These are phyloP conservation scores for Zangia roseola DNA, from an alignment of 768 basidiomycete genomes.

Conservation along the genomic window DNA sequence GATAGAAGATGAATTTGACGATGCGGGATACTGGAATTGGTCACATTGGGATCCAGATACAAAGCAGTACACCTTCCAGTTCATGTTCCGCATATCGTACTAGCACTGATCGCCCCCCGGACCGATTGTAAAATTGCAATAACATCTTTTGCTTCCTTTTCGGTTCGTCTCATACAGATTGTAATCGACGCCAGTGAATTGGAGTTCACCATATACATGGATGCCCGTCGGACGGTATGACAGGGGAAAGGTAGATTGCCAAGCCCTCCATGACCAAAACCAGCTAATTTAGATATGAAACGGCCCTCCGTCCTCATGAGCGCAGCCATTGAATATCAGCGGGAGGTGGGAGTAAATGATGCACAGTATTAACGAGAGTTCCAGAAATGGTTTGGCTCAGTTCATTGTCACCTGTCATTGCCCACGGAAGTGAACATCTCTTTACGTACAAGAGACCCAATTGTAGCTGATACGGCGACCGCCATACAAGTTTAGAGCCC, in stretches of 20 bases:
- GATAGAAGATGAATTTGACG: conserved; percentile 92
- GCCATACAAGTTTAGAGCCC: not conserved
- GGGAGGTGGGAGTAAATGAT: not conserved
- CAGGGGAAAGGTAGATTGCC: too few relatives aligned
- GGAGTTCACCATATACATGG: not conserved
- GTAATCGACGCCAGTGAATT: not conserved
- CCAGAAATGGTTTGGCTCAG: not conserved
- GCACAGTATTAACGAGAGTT: not conserved
- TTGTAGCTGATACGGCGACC: too few relatives aligned
- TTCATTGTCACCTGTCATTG: not conserved
- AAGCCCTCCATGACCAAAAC: too few relatives aligned
- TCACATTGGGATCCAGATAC: conserved; percentile 99
- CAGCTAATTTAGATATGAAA: conserved; percentile 4
- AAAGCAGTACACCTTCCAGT: conserved; percentile 97
- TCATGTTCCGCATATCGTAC: conserved; percentile 76
- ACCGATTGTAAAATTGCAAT: not conserved
- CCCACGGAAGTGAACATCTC: not conserved
- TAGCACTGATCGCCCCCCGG: conserved; percentile 29
- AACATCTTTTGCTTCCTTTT: not conserved
- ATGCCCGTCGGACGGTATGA: conserved; percentile 4
- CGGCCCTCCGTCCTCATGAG: not conserved
- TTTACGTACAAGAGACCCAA: conserved; percentile 3
- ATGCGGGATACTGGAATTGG: conserved; percentile 94
- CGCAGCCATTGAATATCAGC: not conserved
- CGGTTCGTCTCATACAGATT: not conserved